Conservation (phyloP, 371 early-diverging fungal genomes). For the Caulochytrium protostelioides region DNA sequence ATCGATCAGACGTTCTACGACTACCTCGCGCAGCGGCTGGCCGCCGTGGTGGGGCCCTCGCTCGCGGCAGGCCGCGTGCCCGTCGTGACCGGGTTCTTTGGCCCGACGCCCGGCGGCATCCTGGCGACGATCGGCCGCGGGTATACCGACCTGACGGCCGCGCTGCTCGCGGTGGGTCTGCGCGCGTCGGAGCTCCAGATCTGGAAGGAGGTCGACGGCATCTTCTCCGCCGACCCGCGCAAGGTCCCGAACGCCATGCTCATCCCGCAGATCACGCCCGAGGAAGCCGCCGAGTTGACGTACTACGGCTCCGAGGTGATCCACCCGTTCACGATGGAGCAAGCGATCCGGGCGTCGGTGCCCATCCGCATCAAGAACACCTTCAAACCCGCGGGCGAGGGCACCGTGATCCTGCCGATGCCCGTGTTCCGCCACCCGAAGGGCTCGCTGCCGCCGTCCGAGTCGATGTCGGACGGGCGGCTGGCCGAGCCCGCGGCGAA, state of each 20-base stretch:
- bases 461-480: no score
- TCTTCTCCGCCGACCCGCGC: slow-evolving; percentile 95
- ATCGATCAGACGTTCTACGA: slow-evolving; percentile 84
- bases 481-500: slow-evolving; percentile 5
- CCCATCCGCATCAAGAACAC: slow-evolving; percentile 96
- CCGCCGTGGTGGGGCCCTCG: slow-evolving; percentile 34
- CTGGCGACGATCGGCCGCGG: slow-evolving; percentile 84
- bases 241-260: slow-evolving; percentile 78
- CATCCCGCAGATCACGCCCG: slow-evolving; percentile 76
- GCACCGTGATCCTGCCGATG: slow-evolving; percentile 82
- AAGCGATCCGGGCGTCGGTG: slow-evolving; percentile 78
- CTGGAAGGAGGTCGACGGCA: slow-evolving; percentile 98
- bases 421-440: no score
- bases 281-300: slow-evolving; percentile 95
- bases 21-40: slow-evolving; percentile 49
- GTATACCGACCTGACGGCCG: slow-evolving; percentile 92
- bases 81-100: slow-evolving; percentile 89
- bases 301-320: slow-evolving; percentile 95
- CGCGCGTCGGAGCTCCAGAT: slow-evolving; percentile 71
- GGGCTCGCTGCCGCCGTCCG: no score
- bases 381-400: slow-evolving; percentile 67
- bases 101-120: slow-evolving; percentile 81
- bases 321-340: slow-evolving; percentile 97
- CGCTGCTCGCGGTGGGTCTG: slow-evolving; percentile 75
- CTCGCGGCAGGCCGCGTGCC: slow-evolving; percentile 29